Percentiles rank a stretch among this genome's conserved stretches.
phyloP scores from a whole-genome alignment of 495 filamentous ascomycete species.

The Neurospora discreta region DNA sequence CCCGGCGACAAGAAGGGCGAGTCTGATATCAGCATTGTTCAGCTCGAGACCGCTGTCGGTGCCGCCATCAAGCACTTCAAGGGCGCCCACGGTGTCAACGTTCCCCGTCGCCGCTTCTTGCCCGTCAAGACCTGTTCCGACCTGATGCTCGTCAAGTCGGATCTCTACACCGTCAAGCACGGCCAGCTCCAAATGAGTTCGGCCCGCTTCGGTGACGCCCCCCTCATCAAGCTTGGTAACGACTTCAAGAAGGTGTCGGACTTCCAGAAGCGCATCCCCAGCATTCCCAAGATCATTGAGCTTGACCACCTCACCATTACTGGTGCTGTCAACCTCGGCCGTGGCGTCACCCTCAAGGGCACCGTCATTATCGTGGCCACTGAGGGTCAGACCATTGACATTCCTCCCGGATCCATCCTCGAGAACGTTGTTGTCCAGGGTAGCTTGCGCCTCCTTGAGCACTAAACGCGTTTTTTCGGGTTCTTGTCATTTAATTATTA shows the following conservation, averaged over 20 bases:
- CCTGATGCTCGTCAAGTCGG: slow-evolving; percentile 98
- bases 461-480: slow-evolving; percentile 38
- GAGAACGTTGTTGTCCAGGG: slow-evolving; percentile 99
- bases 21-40: slow-evolving; percentile 91
- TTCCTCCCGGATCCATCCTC: slow-evolving; percentile 88
- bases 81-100: slow-evolving; percentile 98
- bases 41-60: slow-evolving; percentile 97
- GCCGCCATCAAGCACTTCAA: slow-evolving; percentile 97
- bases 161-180: slow-evolving; percentile 99
- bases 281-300: slow-evolving; percentile 96
- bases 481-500: neutral
- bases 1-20: slow-evolving; percentile 99
- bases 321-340: slow-evolving; percentile 88
- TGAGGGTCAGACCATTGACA: slow-evolving; percentile 94
- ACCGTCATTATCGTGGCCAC: slow-evolving; percentile 99
- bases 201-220: slow-evolving; percentile 93
- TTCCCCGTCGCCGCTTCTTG: slow-evolving; percentile 93
- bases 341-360: slow-evolving; percentile 91
- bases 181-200: slow-evolving; percentile 94
- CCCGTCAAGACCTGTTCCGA: slow-evolving; percentile 99
- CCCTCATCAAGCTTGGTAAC: slow-evolving; percentile 94
- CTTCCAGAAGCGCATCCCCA: slow-evolving; percentile 95
- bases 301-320: slow-evolving; percentile 97
- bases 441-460: slow-evolving; percentile 87
- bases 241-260: slow-evolving; percentile 99